Base-by-base conservation (phyloP, 768 basidiomycete genomes). In the Rubroboletus pulcherrimus region DNA sequence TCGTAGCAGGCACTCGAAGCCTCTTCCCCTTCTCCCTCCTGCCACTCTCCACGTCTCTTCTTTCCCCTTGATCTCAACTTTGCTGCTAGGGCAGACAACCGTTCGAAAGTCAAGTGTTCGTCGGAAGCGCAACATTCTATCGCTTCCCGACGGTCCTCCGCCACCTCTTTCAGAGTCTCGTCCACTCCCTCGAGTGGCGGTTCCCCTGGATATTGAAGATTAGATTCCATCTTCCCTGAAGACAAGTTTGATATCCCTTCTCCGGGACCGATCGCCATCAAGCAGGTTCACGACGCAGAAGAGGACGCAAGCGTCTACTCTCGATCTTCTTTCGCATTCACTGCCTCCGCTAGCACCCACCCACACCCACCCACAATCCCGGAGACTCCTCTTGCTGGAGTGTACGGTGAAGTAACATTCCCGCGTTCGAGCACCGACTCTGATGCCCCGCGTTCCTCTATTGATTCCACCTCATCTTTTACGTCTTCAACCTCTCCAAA, bases 101-200 rank as follows among this genome's bases (percentile, higher is more conserved):
- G 57, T 57, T 19, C 57, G 51, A 31, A 58, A 41, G 5, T 63
- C 69, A 2, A 35, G 56, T 4, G 47, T 70, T 31, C 67, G 65
- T 17, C 58, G 61, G 43, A 69, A 58, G 46, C 54, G 58, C 59
- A 60, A 64, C 34, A 49, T 63, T 35, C 55, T 59, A 9, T 38
- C 70, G 15, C n/a, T 48, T 24, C 61, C 59, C 24, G 34, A 48
- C 26, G 26, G 26, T 37, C 51, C 66, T 31, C 56, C 61, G 26
- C 57, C 63, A 26, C 57, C 67, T 57, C 55, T 60, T 5, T 35
- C n/a, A n/a, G 54, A 53, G 26, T 49, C 55, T 4, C 78, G 83
- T 4, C 82, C 84, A 0, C 83, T 77, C 37, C 85, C 86, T 1
- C 78, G 80, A 29, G 77, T 73, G 55, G 75, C 78, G 52, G 33